Percentiles rank a stretch among this genome's conserved stretches.
phyloP scores from a whole-genome alignment of 176 grass and related monocot species.

The Neostapfia colusana region DNA sequence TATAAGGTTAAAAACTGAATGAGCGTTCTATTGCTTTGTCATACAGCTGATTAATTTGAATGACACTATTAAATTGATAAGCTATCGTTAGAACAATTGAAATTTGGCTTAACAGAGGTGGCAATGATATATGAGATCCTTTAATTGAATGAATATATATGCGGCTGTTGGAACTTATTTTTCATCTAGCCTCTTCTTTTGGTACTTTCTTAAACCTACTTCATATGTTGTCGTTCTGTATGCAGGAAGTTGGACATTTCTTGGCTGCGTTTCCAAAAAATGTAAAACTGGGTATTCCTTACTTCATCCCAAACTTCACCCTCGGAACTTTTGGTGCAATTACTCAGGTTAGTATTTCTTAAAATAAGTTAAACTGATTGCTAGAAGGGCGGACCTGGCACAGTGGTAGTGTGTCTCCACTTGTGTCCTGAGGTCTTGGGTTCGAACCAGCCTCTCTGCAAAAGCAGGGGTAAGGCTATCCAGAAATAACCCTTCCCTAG shows the following conservation, averaged over 20 bases:
- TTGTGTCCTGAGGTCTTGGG: too few relatives aligned
- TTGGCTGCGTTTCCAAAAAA: slow-evolving; percentile 86
- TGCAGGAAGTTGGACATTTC: slow-evolving; percentile 93
- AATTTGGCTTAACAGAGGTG: neutral
- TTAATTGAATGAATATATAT: neutral
- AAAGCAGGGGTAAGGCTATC: too few relatives aligned
- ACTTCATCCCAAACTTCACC: slow-evolving; percentile 94
- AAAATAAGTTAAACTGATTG: slow-evolving; percentile 25
- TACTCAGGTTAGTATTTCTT: slow-evolving; percentile 65
- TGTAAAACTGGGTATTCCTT: slow-evolving; percentile 88
- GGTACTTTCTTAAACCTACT: slow-evolving; percentile 4
- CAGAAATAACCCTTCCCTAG: too few relatives aligned
- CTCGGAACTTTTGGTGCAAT: slow-evolving; percentile 93
- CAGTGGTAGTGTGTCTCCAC: too few relatives aligned
- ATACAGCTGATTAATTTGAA: slow-evolving; percentile 3
- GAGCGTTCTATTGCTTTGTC: neutral
- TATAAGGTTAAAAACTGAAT: slow-evolving; percentile 2
- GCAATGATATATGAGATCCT: neutral
- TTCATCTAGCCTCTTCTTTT: slow-evolving; percentile 11
- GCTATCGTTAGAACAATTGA: neutral
- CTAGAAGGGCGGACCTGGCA: too few relatives aligned
- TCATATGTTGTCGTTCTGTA: slow-evolving; percentile 13
- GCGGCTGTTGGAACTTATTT: neutral
- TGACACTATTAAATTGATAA: neutral
- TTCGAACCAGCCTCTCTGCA: too few relatives aligned